A percentile compares a stretch with the other conserved stretches of the same genome.
Conservation (phyloP, 768 basidiomycete species). For the Pleurotus giganteus region DNA sequence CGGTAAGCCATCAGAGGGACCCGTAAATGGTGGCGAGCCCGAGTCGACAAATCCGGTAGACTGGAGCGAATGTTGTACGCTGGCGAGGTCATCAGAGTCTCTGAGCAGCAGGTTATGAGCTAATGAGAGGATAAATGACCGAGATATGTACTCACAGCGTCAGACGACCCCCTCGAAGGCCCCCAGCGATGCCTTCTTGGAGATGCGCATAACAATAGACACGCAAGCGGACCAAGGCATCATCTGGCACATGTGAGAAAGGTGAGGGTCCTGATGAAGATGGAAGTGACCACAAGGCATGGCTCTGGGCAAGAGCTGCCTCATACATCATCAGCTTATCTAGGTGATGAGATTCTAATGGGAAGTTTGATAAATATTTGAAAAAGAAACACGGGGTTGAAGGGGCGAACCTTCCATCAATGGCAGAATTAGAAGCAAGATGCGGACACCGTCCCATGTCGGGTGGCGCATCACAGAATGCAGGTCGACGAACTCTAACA, state of each 20-base stretch:
- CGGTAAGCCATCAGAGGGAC: constrained; percentile 15
- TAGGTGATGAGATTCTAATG: constrained; percentile 41
- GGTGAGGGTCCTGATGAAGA: constrained; percentile 37
- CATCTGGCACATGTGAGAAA: constrained; percentile 47
- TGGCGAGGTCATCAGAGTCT: constrained; percentile 70
- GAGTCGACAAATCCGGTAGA: constrained; percentile 25
- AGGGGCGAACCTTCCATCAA: constrained; percentile 71
- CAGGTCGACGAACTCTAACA: constrained; percentile 78
- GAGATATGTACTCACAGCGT: constrained; percentile 54
- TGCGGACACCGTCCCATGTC: constrained; percentile 84
- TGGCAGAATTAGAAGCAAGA: constrained; percentile 75
- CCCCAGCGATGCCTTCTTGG: constrained; percentile 81
- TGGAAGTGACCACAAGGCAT: constrained; percentile 64
- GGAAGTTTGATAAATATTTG: constrained; percentile 10
- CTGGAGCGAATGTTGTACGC: constrained; percentile 67
- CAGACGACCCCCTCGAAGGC: constrained; percentile 81
- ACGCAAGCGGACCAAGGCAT: constrained; percentile 67
- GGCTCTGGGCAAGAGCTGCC: constrained; percentile 78
- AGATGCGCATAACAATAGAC: constrained; percentile 90
- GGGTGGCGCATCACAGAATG: constrained; percentile 78
- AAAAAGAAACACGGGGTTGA: not conserved
- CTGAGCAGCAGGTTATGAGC: constrained; percentile 30
- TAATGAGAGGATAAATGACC: not conserved
- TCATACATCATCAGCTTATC: constrained; percentile 71
- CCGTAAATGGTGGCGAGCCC: constrained; percentile 15